A percentile compares a stretch with the other conserved stretches of the same genome.
Evolutionary conservation across 179 eudicot species (phyloP).

Genomic region (Drosera spatulata): DNA sequence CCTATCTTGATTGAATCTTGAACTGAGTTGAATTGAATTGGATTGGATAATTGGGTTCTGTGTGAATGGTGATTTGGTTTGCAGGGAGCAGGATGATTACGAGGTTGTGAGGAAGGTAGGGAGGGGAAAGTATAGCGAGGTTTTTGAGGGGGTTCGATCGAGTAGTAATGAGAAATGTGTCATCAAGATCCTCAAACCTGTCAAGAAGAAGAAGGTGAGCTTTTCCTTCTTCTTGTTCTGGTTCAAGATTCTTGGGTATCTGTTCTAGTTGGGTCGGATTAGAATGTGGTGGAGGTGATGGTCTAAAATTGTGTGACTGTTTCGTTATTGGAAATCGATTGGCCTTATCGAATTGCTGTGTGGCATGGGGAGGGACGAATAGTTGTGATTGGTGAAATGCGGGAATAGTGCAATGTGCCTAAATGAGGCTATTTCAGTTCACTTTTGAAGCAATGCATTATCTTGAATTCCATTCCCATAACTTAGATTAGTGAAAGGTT

Average conservation of each 20-base stretch:
- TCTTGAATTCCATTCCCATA: no score
- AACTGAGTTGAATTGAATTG: neutral
- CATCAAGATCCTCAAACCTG: constrained; percentile 37
- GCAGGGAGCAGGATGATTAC: constrained; percentile 6
- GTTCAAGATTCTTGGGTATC: neutral
- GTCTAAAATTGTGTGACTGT: no score
- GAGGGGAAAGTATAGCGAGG: constrained; percentile 37
- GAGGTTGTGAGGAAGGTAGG: constrained; percentile 42
- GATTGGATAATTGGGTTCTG: neutral
- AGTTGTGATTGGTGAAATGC: neutral
- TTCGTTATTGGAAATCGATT: no score
- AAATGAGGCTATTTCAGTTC: neutral
- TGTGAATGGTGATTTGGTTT: constrained; percentile 27
- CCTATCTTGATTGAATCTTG: neutral
- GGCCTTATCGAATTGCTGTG: no score
- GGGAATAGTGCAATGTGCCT: neutral
- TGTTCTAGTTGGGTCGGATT: neutral
- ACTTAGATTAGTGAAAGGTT: no score
- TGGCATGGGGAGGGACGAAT: neutral
- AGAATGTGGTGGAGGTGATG: neutral
- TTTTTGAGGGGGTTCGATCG: constrained; percentile 24
- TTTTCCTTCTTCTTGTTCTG: neutral
- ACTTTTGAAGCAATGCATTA: neutral
- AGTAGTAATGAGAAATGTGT: constrained; percentile 27
- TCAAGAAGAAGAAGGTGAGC: constrained; percentile 35